Base-by-base conservation (phyloP, 306 rosid species). In the Gynostemma pentaphyllum region DNA sequence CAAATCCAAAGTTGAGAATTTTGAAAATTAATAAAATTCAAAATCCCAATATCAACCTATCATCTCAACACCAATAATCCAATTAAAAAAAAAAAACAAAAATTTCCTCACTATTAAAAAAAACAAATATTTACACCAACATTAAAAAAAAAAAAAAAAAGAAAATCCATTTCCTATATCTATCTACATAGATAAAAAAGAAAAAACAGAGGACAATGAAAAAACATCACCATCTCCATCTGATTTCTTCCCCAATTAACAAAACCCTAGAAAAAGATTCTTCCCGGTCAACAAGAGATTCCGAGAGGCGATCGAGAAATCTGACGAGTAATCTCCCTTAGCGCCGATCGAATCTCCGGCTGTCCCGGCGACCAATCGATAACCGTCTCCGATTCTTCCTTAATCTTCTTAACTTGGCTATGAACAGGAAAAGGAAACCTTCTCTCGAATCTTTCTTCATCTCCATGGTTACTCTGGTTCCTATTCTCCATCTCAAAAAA, bases 291-390 rank as follows among this genome's bases (percentile, higher is more conserved):
- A 69, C 79, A 53, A 19, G 95, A 85, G 9, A 67, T 71, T 13
- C 97, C 97, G 63, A 90, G 69, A 68, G 94, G 97, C 7, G 97
- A 90, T 22, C 90, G 82, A 10, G 95, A 83, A 56, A 81, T 64
- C 67, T 67, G 94, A 49, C 87, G 78, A 28, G 69, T 50, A 0
- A 84, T 67, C 22, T 82, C 91, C 45, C 82, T 65, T 22, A 83
- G 64, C 80, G 48, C 48, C 4, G 76, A 80, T 72, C 78, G 81
- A 19, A 81, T 64, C 82, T 88, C 88, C 1, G 85, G 79, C 60
- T 85, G 75, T 2, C 70, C 84, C 6, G 84, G 76, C 32, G 75
- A 49, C 94, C 76, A 72, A 28, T 88, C 96, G 8, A 60, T 26
- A 7, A 73, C 50, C 29, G 82, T 74, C 72, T 81, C 86, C 13